Base-by-base conservation (phyloP, 257 asterid genomes). In the Forsythia suspensa region DNA sequence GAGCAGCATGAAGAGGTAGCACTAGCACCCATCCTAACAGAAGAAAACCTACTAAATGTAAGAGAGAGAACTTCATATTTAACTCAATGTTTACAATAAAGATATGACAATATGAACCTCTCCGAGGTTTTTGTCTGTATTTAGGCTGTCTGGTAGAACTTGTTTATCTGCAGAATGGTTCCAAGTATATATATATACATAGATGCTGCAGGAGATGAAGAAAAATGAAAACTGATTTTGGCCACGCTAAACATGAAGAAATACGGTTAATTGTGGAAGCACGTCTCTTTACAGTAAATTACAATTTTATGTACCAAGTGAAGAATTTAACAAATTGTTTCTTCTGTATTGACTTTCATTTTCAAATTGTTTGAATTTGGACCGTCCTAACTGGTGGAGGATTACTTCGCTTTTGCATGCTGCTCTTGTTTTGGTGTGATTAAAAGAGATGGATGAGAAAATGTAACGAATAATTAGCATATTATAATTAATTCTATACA, bases 1-100 rank as follows among this genome's bases (percentile, higher is more conserved):
- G 40, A 63, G 20, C 76, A 8, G 85, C 86, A 71, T 80, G 81
- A 82, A 10, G 75, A 34, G 70, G 69, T 40, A 80, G 72, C 34
- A 29, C 34, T 29, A 29, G 34, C 52, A 68, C 77, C 18, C 52
- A 80, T 66, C 69, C 20, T 36, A 82, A 61, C 75, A 85, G 71
- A 16, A 77, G 46, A 74, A 77, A 48, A 37, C 73, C 83, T 5
- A 85, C 13, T 39, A 85, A 29, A 1, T 59, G 76, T 43, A 81
- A 76, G 18, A 84, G 69, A 15, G 6, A 36, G 10, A 40, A 59
- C 77, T 66, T 75, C 70, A 13, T 78, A 40, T 4, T 10, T 68
- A 11, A 24, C 75, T n/a, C 15, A 6, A 11, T 72, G 7, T 46
- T 8, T 20, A 59, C 8, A 4, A 20, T 72, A 43, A 21, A 10